Conservation (phyloP, 164 flowering plant genomes). For the Litsea cubeba region DNA sequence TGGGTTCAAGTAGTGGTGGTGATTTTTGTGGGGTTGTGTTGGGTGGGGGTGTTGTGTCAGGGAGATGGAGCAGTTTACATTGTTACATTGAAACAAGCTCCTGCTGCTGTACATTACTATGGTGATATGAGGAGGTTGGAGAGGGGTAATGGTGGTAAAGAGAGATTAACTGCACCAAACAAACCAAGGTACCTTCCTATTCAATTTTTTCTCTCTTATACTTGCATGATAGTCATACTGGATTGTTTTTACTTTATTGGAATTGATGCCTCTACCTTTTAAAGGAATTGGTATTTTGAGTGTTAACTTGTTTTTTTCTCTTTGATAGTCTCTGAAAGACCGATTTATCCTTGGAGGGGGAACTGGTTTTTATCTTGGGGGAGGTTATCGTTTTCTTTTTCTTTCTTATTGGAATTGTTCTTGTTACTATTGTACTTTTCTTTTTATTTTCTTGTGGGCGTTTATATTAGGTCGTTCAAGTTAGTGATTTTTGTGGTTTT, state of each 20-base stretch:
- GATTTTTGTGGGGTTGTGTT: constrained; percentile 28
- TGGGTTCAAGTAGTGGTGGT: constrained; percentile 32
- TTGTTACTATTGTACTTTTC: neutral
- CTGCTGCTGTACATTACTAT: constrained; percentile 30
- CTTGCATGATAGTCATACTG: neutral
- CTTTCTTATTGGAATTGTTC: neutral
- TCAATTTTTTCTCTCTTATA: constrained; percentile 2
- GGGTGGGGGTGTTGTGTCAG: constrained; percentile 31
- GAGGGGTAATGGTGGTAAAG: constrained; percentile 20
- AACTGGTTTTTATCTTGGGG: neutral
- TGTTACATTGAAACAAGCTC: constrained; percentile 68
- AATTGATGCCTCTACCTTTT: neutral
- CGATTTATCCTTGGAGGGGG: no score
- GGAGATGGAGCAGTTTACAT: constrained; percentile 54
- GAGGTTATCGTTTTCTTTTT: neutral
- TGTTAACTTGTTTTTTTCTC: neutral
- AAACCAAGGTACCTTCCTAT: constrained; percentile 37
- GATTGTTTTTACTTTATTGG: neutral
- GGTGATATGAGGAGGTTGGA: constrained; percentile 2
- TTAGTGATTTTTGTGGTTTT: no score
- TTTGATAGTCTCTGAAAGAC: neutral
- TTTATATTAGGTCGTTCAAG: no score
- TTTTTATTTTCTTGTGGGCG: no score
- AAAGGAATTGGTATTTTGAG: neutral
- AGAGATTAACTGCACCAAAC: constrained; percentile 19